phyloP scores from a whole-genome alignment of 352 stramenopile genomes.

The Phytopythium oedochilum region DNA sequence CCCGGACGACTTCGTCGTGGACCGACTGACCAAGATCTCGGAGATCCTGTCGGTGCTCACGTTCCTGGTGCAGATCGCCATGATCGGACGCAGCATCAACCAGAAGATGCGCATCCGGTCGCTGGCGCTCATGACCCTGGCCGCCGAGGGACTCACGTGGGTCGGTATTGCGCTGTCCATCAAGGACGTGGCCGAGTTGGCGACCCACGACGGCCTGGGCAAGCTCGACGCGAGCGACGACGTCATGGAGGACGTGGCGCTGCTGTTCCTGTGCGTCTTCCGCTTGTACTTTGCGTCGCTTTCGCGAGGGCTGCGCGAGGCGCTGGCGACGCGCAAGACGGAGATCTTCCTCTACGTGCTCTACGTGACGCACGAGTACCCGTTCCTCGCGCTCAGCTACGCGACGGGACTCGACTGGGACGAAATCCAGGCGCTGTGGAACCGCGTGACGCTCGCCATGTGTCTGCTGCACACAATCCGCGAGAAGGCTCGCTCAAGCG shows the following conservation, averaged over 20 bases:
- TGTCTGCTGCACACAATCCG: conserved; percentile 8
- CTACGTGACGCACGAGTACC: conserved; percentile 11
- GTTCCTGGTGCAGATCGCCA: conserved; percentile 25
- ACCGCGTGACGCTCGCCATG: conserved; percentile 5
- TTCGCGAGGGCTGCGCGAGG: not conserved
- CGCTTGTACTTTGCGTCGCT: conserved; percentile 20
- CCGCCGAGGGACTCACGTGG: conserved; percentile 11
- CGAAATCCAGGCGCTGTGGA: conserved; percentile 12
- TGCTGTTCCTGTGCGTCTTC: conserved; percentile 13
- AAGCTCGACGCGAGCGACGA: conserved; percentile 4
- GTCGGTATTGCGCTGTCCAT: conserved; percentile 1
- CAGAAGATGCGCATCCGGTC: conserved; percentile 14
- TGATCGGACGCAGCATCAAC: conserved; percentile 17
- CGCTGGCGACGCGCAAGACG: conserved; percentile 7
- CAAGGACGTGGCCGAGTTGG: conserved; percentile 3
- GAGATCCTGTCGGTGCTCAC: conserved; percentile 18
- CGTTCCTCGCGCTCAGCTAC: conserved; percentile 8
- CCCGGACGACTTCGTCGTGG: conserved; percentile 6
- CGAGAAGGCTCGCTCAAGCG: conserved; percentile 1
- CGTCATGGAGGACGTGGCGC: conserved; percentile 11
- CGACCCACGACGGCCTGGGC: conserved; percentile 13
- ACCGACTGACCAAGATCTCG: conserved; percentile 21
- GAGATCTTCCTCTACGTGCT: conserved; percentile 13
- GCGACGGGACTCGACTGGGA: conserved; percentile 12
- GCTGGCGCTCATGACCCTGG: conserved; percentile 7